phyloP scores from a whole-genome alignment of 23 red algal genomes.

The Chondrus crispus region DNA sequence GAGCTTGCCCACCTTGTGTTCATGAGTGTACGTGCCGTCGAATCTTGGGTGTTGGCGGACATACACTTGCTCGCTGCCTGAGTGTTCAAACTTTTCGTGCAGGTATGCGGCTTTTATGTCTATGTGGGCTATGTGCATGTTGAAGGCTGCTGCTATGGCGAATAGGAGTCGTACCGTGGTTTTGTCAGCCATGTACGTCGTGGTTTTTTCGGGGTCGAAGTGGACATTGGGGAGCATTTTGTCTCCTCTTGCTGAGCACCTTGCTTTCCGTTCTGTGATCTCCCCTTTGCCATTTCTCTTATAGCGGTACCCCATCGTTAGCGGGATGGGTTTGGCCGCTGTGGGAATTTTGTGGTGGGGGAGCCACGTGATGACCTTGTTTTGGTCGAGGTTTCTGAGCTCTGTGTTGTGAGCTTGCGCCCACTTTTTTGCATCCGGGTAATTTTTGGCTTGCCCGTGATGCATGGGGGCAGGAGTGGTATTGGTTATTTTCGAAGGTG shows the following conservation, averaged over 20 bases:
- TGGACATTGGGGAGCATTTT: background rate
- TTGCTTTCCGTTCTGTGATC: background rate
- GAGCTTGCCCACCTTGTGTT: background rate
- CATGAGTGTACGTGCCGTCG: background rate
- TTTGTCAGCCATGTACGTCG: background rate
- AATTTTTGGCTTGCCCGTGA: background rate
- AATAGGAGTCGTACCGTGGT: background rate
- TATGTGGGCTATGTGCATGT: background rate
- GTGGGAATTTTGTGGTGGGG: background rate
- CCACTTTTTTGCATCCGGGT: background rate
- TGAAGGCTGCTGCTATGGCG: background rate
- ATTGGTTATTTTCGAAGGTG: background rate
- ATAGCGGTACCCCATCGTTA: conserved; percentile 14
- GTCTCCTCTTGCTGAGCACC: conserved; percentile 4
- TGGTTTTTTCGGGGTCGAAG: background rate
- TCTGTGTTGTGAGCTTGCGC: background rate
- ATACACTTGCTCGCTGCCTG: background rate
- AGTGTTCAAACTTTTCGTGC: background rate
- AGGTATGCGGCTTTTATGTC: conserved; percentile 1
- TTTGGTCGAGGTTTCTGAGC: background rate
- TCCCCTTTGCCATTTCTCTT: background rate
- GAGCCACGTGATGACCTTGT: conserved; percentile 16
- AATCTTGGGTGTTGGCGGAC: background rate
- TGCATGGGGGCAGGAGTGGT: background rate
- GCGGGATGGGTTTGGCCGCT: background rate